Evolutionary conservation across 148 eudicot species (phyloP).

Genomic region (Rheum nobile): DNA sequence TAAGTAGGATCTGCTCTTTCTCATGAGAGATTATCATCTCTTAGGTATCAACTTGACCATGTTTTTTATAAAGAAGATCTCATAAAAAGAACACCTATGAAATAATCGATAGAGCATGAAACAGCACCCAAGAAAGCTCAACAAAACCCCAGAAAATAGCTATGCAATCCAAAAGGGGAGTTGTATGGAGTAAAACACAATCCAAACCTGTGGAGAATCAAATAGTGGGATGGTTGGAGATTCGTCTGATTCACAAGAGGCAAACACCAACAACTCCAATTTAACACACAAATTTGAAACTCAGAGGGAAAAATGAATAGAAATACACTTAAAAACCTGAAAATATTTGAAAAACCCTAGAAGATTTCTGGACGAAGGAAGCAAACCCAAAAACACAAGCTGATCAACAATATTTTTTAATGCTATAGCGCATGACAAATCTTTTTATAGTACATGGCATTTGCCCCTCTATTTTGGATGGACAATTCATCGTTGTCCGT

Average conservation of each 20-base stretch:
- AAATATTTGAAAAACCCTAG: constrained; percentile 5
- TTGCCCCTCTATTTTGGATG: no score
- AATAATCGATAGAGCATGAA: neutral
- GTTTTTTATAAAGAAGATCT: neutral
- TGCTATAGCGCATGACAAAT: no score
- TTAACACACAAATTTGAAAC: neutral
- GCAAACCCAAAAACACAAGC: neutral
- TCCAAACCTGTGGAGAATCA: neutral
- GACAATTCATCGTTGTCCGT: no score
- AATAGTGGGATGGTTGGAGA: neutral
- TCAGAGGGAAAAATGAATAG: neutral
- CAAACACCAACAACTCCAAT: neutral
- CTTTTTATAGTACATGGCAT: no score
- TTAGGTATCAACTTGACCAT: neutral
- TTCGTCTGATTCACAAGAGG: neutral
- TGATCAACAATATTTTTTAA: constrained; percentile 10
- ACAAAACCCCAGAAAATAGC: neutral
- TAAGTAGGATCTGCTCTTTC: constrained; percentile 30
- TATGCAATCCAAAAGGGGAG: neutral
- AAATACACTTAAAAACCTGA: neutral
- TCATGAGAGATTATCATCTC: constrained; percentile 41
- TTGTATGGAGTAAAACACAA: neutral
- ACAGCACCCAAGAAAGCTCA: neutral
- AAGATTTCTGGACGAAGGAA: neutral
- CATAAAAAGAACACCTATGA: neutral